These are phyloP conservation scores for Blastobotrys mokoenaii DNA, from an alignment of 805 yeast species.

Conservation along the genomic window DNA sequence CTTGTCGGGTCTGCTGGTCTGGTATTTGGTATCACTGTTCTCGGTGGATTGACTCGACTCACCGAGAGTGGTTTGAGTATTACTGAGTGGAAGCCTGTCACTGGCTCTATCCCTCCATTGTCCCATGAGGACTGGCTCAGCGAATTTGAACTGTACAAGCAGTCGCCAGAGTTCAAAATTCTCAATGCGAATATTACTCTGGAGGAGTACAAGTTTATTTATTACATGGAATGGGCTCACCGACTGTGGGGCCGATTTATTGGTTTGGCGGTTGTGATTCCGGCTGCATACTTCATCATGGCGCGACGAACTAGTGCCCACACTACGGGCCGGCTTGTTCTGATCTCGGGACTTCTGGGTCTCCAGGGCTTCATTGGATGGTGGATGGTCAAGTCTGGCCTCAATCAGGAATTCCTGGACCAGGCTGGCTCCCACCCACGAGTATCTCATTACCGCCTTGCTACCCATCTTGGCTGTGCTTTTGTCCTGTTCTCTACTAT, in stretches of 20 bases:
- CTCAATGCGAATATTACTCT: conserved; percentile 81
- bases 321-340: conserved; percentile 59
- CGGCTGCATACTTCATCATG: conserved; percentile 74
- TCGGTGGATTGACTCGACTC: conserved; percentile 91
- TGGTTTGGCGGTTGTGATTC: conserved; percentile 74
- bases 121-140: conserved; percentile 73
- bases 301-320: conserved; percentile 57
- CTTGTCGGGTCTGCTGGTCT: conserved; percentile 77
- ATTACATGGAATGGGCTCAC: conserved; percentile 97
- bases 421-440: conserved; percentile 92
- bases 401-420: conserved; percentile 67
- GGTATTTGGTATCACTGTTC: conserved; percentile 90
- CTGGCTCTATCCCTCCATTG: conserved; percentile 89
- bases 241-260: conserved; percentile 86
- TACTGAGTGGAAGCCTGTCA: conserved; percentile 97
- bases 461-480: conserved; percentile 92
- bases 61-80: conserved; percentile 95
- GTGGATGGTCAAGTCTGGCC: conserved; percentile 99
- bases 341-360: conserved; percentile 71
- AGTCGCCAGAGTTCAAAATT: conserved; percentile 85
- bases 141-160: conserved; percentile 73
- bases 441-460: conserved; percentile 88
- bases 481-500: conserved; percentile 80
- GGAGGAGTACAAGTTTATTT: conserved; percentile 91
- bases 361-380: conserved; percentile 95